Evolutionary conservation across 1,139 yeast species (phyloP), one percentile per base, ranked within the genome.

Genomic region (Saccharomyces hybrid): DNA sequence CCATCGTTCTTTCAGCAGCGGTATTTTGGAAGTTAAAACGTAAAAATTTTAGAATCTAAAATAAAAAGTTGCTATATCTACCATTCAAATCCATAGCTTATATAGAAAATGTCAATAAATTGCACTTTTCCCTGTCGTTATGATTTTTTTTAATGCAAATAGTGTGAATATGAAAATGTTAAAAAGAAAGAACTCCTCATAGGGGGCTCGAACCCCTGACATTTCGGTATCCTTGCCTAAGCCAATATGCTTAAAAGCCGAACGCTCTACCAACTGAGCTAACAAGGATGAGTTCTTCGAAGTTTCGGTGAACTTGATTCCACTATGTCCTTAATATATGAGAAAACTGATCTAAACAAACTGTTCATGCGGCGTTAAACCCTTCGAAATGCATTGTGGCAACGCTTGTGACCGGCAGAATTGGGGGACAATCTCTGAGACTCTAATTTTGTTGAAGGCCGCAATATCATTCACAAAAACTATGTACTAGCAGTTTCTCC

Each of bases 151-250:
- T 20, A 20, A 20, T 20, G 20, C 20, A 20, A 20, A 20, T 20
- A 20, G 20, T 20, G 20, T 20, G 20, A 20, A 20, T 38, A 6
- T 30, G 20, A 20, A 20, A 20, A 20, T 20, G 20, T 20, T 20
- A 20, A 20, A 52, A 57, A 54, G 57, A 23, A 55, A 59, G 68
- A 67, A 67, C 71, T 67, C 71, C 71, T 67, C 71, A 67, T 67
- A 67, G 70, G 70, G 72, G 71, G 71, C 69, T 68, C 71, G 71
- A 68, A 68, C 71, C 70, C 71, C 71, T 68, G 71, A 67, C 71
- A 67, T 67, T 67, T 68, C 71, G 70, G 69, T 67, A 54, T 60
- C 69, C 68, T 64, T 61, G 69, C 59, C 55, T 60, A 58, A 64
- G 48, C 57, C 57, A 49, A 46, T 14, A 27, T 54, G 63, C 63